Conservation (phyloP, 768 basidiomycete species). For the Scleroderma citrinum region DNA sequence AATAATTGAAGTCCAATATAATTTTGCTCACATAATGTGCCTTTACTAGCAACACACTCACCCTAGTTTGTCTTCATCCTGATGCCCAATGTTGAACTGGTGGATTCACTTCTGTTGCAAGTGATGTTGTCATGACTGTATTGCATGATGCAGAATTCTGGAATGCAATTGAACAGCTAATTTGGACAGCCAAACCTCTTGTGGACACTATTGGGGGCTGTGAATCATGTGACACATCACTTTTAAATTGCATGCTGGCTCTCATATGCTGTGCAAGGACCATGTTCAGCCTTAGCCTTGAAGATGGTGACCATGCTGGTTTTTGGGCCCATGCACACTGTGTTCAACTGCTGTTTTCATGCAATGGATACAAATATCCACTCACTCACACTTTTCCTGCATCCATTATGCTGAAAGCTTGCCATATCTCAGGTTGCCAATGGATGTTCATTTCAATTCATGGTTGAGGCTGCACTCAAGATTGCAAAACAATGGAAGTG, state of each 20-base stretch:
- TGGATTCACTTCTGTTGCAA: conserved; percentile 15
- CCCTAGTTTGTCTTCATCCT: conserved; percentile 6
- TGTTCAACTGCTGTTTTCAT: conserved; percentile 27
- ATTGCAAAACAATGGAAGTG: conserved; percentile 24
- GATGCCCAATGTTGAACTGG: conserved; percentile 12
- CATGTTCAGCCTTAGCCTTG: conserved; percentile 11
- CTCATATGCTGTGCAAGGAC: conserved; percentile 20
- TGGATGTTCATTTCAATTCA: conserved; percentile 14
- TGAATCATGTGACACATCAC: conserved; percentile 23
- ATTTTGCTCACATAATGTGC: conserved; percentile 11
- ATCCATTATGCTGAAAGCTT: conserved; percentile 31
- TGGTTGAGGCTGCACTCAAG: conserved; percentile 13
- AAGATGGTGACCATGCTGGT: conserved; percentile 12
- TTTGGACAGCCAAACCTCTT: conserved; percentile 24
- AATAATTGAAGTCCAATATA: conserved; percentile 9
- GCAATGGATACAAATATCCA: conserved; percentile 29
- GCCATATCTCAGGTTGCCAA: conserved; percentile 21
- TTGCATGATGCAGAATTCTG: conserved; percentile 17
- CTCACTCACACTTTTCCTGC: conserved; percentile 30
- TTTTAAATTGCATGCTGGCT: conserved; percentile 34
- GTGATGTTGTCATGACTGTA: conserved; percentile 19
- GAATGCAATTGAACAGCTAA: conserved; percentile 21
- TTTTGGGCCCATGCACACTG: conserved; percentile 22
- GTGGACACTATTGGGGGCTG: conserved; percentile 32
- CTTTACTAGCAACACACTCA: conserved; percentile 5